Conservation (phyloP, 805 yeast species). For the Yamadazyma kitorensis region DNA sequence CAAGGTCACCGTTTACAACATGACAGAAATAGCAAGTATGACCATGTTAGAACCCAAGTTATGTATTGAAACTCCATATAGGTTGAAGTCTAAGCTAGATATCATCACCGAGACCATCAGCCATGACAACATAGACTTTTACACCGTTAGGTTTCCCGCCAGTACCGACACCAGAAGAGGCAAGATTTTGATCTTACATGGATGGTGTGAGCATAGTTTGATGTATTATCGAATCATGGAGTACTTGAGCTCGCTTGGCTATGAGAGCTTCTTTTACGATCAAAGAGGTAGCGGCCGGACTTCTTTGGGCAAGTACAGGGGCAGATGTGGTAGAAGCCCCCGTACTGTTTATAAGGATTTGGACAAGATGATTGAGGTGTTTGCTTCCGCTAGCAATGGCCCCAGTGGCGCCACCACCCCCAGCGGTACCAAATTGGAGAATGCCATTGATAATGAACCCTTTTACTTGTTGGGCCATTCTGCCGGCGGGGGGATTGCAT, state of each 20-base stretch:
- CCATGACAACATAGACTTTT: slow-evolving; percentile 11
- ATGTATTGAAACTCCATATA: slow-evolving; percentile 12
- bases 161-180: slow-evolving; percentile 39
- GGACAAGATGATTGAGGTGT: slow-evolving; percentile 50
- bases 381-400: slow-evolving; percentile 22
- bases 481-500: slow-evolving; percentile 74
- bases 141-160: slow-evolving; percentile 11
- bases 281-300: slow-evolving; percentile 77
- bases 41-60: slow-evolving; percentile 9
- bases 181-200: slow-evolving; percentile 62
- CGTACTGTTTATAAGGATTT: slow-evolving; percentile 55
- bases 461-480: slow-evolving; percentile 65
- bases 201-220: slow-evolving; percentile 60
- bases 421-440: no score
- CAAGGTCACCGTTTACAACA: no score
- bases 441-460: not conserved
- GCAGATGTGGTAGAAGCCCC: slow-evolving; percentile 51
- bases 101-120: slow-evolving; percentile 1
- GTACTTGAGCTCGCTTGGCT: slow-evolving; percentile 48
- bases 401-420: no score
- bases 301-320: slow-evolving; percentile 50
- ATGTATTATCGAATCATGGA: slow-evolving; percentile 55
- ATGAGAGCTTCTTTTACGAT: slow-evolving; percentile 64
- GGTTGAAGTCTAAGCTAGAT: slow-evolving; percentile 1
- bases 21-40: slow-evolving; percentile 3